phyloP scores from a whole-genome alignment of 305 asterid species.

The Nicotiana rustica region DNA sequence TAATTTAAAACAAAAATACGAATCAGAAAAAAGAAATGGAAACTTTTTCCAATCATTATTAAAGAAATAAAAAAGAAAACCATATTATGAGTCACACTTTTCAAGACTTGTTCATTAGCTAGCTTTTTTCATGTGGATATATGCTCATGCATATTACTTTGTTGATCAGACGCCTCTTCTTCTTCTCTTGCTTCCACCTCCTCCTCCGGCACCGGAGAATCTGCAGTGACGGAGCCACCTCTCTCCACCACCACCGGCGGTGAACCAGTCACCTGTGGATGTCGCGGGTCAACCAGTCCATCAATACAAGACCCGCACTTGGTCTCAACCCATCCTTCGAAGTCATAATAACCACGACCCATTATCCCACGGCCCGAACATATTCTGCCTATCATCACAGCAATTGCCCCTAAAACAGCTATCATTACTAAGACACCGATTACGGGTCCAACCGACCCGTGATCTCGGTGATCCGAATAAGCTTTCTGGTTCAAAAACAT shows the following conservation, averaged over 20 bases:
- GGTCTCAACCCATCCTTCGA: constrained; percentile 68
- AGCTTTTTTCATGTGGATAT: neutral
- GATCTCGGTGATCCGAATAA: constrained; percentile 50
- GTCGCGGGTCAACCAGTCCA: constrained; percentile 58
- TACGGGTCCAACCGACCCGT: constrained; percentile 73
- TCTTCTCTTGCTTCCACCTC: constrained; percentile 41
- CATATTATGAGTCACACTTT: neutral
- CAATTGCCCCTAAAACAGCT: constrained; percentile 58
- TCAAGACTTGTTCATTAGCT: too few relatives aligned
- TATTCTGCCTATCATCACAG: constrained; percentile 71
- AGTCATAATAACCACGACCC: constrained; percentile 61
- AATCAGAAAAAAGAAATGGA: too few relatives aligned
- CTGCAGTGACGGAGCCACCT: neutral
- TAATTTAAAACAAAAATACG: too few relatives aligned
- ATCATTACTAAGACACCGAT: constrained; percentile 74
- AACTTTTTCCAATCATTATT: too few relatives aligned
- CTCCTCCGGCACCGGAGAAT: constrained; percentile 38
- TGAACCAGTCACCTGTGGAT: neutral
- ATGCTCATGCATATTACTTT: neutral
- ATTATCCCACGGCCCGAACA: constrained; percentile 67
- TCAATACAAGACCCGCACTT: constrained; percentile 71
- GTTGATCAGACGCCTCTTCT: constrained; percentile 6
- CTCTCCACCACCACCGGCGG: constrained; percentile 45
- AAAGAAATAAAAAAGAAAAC: neutral
- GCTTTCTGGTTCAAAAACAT: constrained; percentile 56